Evolutionary conservation across 139 green algal genomes (phyloP).

Genomic region (Micractinium sp.): DNA sequence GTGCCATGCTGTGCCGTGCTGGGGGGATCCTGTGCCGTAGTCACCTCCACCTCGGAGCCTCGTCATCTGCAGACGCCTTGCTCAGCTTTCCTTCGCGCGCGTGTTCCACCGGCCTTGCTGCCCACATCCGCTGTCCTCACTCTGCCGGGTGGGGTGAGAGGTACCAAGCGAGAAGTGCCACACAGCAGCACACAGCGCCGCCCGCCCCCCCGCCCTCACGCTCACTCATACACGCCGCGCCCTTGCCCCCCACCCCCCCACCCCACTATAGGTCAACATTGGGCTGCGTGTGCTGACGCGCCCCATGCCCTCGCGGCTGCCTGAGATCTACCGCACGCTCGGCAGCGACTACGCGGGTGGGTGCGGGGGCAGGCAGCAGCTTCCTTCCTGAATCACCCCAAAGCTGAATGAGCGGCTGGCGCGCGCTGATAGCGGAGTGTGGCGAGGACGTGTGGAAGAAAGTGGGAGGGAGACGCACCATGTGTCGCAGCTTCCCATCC

Average conservation of each 20-base stretch:
- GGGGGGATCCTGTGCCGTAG: background rate
- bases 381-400: too few relatives aligned
- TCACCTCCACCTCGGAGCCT: too few relatives aligned
- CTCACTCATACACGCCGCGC: background rate
- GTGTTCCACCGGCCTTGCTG: too few relatives aligned
- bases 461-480: too few relatives aligned
- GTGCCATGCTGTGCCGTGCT: background rate
- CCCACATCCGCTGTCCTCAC: too few relatives aligned
- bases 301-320: constrained; percentile 85
- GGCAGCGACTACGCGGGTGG: constrained; percentile 87
- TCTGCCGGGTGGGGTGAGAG: background rate
- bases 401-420: too few relatives aligned
- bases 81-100: background rate
- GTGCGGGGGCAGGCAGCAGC: background rate
- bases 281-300: constrained; percentile 95
- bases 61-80: too few relatives aligned
- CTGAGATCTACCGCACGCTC: constrained; percentile 95
- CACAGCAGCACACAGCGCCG: too few relatives aligned
- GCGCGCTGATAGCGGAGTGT: too few relatives aligned
- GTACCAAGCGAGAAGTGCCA: too few relatives aligned
- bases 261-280: constrained; percentile 92
- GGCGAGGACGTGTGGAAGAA: too few relatives aligned
- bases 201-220: background rate
- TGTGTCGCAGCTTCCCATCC: too few relatives aligned
- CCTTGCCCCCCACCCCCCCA: background rate